Evolutionary conservation across 148 eudicot genomes (phyloP), one percentile per base, ranked within the genome.

Genomic region (Dianthus caryophyllus): DNA sequence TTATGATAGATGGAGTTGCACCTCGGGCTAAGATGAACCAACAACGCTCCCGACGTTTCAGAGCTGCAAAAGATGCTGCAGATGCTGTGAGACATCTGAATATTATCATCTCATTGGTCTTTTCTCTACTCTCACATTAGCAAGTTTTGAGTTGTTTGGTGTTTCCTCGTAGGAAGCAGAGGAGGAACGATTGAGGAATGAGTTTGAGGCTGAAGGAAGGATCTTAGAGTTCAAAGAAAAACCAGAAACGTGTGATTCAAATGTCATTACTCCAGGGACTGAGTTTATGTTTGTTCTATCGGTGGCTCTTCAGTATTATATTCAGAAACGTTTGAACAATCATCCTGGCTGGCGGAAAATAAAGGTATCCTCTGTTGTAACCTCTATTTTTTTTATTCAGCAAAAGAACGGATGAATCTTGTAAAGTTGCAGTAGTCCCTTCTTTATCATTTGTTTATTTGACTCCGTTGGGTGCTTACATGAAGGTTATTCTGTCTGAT

Each of bases 1-100:
- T 69, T 79, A 70, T 62, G 53, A 54, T 69, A 94, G 99, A 94
- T 82, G 99, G 97, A 69, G 99, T 94, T 78, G 99, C 99, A 65
- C 99, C 99, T 39, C 83, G 99, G 76, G 99, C 97, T 75, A 94
- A 94, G 85, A 94, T 94, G 99, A 94, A 94, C 78, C 99, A 94
- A 81, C 99, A 94, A 68, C 87, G 99, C 59, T 72, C 99, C 18
- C 83, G 99, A 30, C 99, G 99, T 26, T 94, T 94, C 71, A 89
- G 99, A 76, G 99, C 99, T 67, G 97, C 99, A 64, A 86, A 94
- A 84, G 99, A 94, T 82, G 97, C 99, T 72, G 93, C 97, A 41
- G 89, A 82, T 73, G 96, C 97, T 72, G 99, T 94, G 81, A 79
- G 89, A 44, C 36, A 46, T 66, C 65, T 55, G 29, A 10, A 58